phyloP scores from a whole-genome alignment of 352 stramenopile species.

The Phytophthora citrophthora region DNA sequence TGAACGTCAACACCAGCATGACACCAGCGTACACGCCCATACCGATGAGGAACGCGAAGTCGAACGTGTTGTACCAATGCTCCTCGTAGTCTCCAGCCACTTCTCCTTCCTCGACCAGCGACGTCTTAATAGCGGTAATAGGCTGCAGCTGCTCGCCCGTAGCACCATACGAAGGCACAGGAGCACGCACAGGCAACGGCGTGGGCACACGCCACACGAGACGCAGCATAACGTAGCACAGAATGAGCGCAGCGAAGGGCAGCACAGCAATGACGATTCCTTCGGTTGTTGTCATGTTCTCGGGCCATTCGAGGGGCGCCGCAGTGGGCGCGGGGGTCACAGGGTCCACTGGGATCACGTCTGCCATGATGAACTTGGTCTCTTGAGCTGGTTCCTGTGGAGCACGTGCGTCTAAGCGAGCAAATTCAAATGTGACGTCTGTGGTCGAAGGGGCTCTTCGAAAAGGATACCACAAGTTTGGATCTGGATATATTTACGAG shows the following conservation, averaged over 20 bases:
- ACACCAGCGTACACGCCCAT: slow-evolving; percentile 58
- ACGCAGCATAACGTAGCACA: slow-evolving; percentile 72
- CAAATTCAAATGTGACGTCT: slow-evolving; percentile 32
- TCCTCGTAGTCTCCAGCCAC: slow-evolving; percentile 66
- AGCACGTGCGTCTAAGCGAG: slow-evolving; percentile 14
- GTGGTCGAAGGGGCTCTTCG: neutral
- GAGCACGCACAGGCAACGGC: slow-evolving; percentile 44
- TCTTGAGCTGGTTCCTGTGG: slow-evolving; percentile 11
- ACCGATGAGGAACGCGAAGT: slow-evolving; percentile 65
- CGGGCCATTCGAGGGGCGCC: slow-evolving; percentile 40
- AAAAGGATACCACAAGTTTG: slow-evolving; percentile 5
- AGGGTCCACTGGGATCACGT: slow-evolving; percentile 18
- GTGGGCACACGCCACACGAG: slow-evolving; percentile 65
- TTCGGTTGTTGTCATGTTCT: slow-evolving; percentile 48
- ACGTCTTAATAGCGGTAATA: slow-evolving; percentile 54
- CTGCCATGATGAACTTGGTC: slow-evolving; percentile 20
- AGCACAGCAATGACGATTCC: slow-evolving; percentile 47
- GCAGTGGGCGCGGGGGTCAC: slow-evolving; percentile 21
- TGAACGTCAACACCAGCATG: slow-evolving; percentile 64
- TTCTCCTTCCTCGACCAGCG: slow-evolving; percentile 67
- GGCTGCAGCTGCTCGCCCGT: slow-evolving; percentile 45
- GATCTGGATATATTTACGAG: slow-evolving; percentile 3
- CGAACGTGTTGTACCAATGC: slow-evolving; percentile 60
- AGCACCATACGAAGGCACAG: slow-evolving; percentile 50
- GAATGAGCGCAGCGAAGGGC: slow-evolving; percentile 50